phyloP scores from a whole-genome alignment of 257 asterid genomes.

The Salvia splendens region DNA sequence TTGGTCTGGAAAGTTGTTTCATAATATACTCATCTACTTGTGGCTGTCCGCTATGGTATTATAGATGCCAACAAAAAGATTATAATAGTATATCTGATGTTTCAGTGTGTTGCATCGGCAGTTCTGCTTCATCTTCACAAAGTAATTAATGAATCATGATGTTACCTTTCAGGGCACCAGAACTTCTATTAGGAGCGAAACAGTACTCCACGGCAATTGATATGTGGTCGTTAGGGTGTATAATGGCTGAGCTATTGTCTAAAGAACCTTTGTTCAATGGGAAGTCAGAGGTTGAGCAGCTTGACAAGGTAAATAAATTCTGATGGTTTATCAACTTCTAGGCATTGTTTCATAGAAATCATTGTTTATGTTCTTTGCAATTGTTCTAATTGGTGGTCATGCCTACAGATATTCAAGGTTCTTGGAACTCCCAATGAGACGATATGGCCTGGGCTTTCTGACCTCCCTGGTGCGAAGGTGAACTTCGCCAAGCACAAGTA shows the following conservation, averaged over 20 bases:
- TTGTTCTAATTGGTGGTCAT: slow-evolving; percentile 21
- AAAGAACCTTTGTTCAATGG: slow-evolving; percentile 78
- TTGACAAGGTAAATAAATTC: slow-evolving; percentile 61
- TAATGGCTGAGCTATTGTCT: slow-evolving; percentile 78
- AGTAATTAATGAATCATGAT: slow-evolving; percentile 7
- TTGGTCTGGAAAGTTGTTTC: slow-evolving; percentile 2
- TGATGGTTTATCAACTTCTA: neutral
- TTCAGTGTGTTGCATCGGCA: neutral
- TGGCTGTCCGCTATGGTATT: neutral
- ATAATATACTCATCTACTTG: neutral
- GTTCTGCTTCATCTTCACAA: neutral
- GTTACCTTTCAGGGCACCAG: slow-evolving; percentile 72
- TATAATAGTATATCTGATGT: neutral
- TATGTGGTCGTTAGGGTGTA: slow-evolving; percentile 97
- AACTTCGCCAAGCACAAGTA: slow-evolving; percentile 83
- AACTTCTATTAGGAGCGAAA: slow-evolving; percentile 78
- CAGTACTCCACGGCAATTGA: slow-evolving; percentile 87
- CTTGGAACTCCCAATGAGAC: slow-evolving; percentile 90
- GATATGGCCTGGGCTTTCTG: slow-evolving; percentile 87
- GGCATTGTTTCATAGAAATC: neutral
- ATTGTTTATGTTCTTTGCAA: neutral
- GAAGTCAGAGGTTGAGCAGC: slow-evolving; percentile 72
- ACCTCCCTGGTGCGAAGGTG: slow-evolving; percentile 78
- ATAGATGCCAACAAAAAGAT: neutral
- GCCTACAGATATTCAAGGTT: slow-evolving; percentile 62